Percentiles rank a stretch among this genome's conserved stretches.
phyloP scores from a whole-genome alignment of 164 flowering plant genomes.

The Vitis vinifera region ASM3070453v1 NC_081811.1:2772501-2773000 shows the following conservation, averaged over 20 bases:
- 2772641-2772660: conserved; percentile 37
- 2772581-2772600: not conserved
- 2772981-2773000: conserved; percentile 40
- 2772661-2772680: conserved; percentile 46
- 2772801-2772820: not conserved
- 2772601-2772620: conserved; percentile 31
- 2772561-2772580: no score
- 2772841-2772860: conserved; percentile 28
- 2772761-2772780: not conserved
- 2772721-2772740: not conserved
- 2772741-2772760: no score
- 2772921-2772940: not conserved
- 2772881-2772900: conserved; percentile 21
- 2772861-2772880: conserved; percentile 46
- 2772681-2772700: not conserved
- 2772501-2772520: no score
- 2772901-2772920: conserved; percentile 49
- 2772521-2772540: no score
- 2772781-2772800: not conserved
- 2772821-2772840: conserved; percentile 35
- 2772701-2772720: not conserved
- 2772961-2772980: not conserved
- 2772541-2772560: no score
- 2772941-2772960: not conserved
- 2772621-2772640: conserved; percentile 33